Percentiles rank a stretch among this genome's conserved stretches.
phyloP scores from a whole-genome alignment of 352 stramenopile species.

The Bremia lactucae region DNA sequence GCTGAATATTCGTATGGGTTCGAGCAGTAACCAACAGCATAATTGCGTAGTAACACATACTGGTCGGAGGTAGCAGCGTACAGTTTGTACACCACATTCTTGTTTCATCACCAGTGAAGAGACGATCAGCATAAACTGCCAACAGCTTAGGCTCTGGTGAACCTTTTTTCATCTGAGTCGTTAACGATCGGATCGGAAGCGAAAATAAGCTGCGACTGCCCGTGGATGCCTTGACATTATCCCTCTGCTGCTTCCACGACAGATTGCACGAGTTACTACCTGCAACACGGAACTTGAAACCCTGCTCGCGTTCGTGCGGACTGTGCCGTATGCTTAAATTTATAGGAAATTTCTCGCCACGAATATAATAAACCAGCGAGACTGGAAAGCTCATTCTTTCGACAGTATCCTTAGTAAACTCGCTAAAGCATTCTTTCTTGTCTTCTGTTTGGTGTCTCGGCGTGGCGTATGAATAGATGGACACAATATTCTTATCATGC shows the following conservation, averaged over 20 bases:
- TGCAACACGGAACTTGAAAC: constrained; percentile 38
- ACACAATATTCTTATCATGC: constrained; percentile 42
- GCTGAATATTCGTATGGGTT: constrained; percentile 43
- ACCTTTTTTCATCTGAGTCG: constrained; percentile 16
- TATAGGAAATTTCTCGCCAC: constrained; percentile 61
- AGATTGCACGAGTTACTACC: constrained; percentile 35
- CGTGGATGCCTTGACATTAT: constrained; percentile 52
- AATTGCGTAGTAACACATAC: constrained; percentile 48
- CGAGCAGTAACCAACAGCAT: constrained; percentile 38
- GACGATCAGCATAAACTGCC: constrained; percentile 55
- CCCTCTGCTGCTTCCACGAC: constrained; percentile 42
- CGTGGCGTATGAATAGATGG: constrained; percentile 37
- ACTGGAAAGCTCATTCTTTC: constrained; percentile 55
- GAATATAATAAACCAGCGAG: constrained; percentile 70
- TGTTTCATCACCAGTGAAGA: constrained; percentile 71
- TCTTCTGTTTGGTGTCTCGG: constrained; percentile 5
- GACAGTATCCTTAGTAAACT: constrained; percentile 17
- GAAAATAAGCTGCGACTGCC: constrained; percentile 54
- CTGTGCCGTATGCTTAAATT: constrained; percentile 35
- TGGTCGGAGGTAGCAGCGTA: constrained; percentile 56
- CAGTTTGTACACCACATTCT: constrained; percentile 73
- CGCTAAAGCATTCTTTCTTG: constrained; percentile 9
- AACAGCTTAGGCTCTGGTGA: constrained; percentile 22
- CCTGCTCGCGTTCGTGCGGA: constrained; percentile 19
- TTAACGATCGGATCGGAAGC: constrained; percentile 38